Evolutionary conservation across 2,329 filamentous ascomycete genomes (phyloP).

Genomic region (Phoma sp.): DNA sequence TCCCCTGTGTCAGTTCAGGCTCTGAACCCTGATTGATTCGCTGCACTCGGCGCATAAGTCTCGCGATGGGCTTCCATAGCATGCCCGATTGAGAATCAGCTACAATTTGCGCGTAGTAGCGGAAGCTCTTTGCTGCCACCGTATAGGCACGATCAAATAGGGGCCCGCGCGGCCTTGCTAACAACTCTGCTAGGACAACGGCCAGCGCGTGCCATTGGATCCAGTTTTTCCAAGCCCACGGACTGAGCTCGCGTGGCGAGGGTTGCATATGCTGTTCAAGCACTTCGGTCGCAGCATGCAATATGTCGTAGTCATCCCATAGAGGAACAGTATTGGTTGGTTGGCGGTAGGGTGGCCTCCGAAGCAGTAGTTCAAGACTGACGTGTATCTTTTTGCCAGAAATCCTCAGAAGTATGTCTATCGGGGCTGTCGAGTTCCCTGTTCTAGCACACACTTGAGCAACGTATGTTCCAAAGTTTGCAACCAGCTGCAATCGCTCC

Average conservation of each 20-base stretch:
- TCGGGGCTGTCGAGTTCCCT: background rate
- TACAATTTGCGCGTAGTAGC: slow-evolving; percentile 11
- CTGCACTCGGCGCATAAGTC: slow-evolving; percentile 19
- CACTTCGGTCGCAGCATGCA: slow-evolving; percentile 7
- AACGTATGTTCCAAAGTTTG: background rate
- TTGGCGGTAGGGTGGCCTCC: slow-evolving; percentile 13
- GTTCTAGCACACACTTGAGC: background rate
- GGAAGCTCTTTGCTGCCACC: slow-evolving; percentile 3
- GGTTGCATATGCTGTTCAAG: slow-evolving; percentile 13
- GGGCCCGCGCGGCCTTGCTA: background rate
- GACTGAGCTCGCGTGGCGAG: slow-evolving; percentile 1
- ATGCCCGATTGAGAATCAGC: slow-evolving; percentile 18
- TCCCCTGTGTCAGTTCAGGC: background rate
- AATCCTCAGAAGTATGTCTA: background rate
- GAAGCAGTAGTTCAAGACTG: slow-evolving; percentile 11
- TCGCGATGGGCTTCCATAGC: slow-evolving; percentile 23
- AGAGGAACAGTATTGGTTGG: slow-evolving; percentile 6
- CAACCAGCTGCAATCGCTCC: background rate
- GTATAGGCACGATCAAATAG: slow-evolving; percentile 8
- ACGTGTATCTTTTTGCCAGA: slow-evolving; percentile 6
- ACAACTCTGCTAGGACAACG: slow-evolving; percentile 19
- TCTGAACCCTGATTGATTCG: background rate
- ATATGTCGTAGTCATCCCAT: slow-evolving; percentile 16
- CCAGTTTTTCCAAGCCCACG: slow-evolving; percentile 25
- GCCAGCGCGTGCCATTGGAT: slow-evolving; percentile 24